These are phyloP conservation scores for Nepenthes alata DNA, from an alignment of 179 eudicot genomes.

Conservation along the genomic window DNA sequence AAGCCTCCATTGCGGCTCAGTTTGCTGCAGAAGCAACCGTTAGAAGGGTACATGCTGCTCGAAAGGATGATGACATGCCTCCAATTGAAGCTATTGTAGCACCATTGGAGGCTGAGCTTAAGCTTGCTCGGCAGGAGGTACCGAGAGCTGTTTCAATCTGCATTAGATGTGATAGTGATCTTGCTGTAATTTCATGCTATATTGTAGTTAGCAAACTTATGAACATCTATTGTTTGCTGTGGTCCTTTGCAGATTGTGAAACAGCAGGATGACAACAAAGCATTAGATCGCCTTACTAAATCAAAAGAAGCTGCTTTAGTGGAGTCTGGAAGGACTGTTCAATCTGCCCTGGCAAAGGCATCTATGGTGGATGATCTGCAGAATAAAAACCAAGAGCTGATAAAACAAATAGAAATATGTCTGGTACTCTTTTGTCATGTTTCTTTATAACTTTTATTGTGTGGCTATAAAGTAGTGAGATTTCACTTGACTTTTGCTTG, in stretches of 20 bases:
- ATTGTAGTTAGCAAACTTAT: not conserved
- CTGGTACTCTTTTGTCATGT: constrained; percentile 38
- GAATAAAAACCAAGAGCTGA: constrained; percentile 87
- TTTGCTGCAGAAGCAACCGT: constrained; percentile 98
- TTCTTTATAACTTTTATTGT: not conserved
- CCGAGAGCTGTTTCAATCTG: not conserved
- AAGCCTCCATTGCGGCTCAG: constrained; percentile 95
- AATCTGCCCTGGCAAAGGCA: constrained; percentile 82
- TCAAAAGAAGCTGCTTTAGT: constrained; percentile 92
- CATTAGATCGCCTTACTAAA: constrained; percentile 85
- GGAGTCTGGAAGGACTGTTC: constrained; percentile 89
- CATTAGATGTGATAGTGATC: not conserved
- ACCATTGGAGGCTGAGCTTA: constrained; percentile 91
- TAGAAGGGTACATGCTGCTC: constrained; percentile 92
- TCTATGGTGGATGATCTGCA: constrained; percentile 96
- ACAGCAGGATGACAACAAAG: constrained; percentile 92
- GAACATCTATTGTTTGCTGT: not conserved
- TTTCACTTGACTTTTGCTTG: not conserved
- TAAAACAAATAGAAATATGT: constrained; percentile 93
- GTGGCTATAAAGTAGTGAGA: not conserved
- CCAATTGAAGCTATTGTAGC: constrained; percentile 96
- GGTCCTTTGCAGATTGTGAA: constrained; percentile 55
- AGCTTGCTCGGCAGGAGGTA: constrained; percentile 88
- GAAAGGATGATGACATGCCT: constrained; percentile 97
- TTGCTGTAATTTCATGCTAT: not conserved